Base-by-base conservation (phyloP, 2,329 filamentous ascomycete species). In the Colletotrichum higginsianum region DNA sequence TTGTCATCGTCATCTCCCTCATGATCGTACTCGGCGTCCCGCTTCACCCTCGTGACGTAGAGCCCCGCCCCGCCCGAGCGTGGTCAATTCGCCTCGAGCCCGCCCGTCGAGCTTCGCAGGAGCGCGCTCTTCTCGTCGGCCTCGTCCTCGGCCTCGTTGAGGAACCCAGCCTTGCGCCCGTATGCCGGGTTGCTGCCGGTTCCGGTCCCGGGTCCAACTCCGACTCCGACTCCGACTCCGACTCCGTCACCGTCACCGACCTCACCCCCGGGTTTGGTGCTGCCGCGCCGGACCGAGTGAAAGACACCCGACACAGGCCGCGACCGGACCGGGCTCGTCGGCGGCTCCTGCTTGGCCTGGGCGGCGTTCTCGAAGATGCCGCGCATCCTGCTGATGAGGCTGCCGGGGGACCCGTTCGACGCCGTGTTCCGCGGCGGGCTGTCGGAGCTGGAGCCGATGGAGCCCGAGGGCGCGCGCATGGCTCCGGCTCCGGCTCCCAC, bases 341-440 rank as follows among this genome's bases (percentile, higher is more conserved):
- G 50, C 18, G 67, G 50, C 15, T 63, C 61, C 18, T 60, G 66
- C 49, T 61, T 68, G 21, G 74, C 23, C 38, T 62, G 46, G 42
- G 46, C 56, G 42, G 46, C 56, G 56, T 64, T 68, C 73, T 84
- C 83, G 63, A 84, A 85, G 50, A 85, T 80, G 68, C 75, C 83
- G 26, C 83, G 80, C 79, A 85, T 82, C 42, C 80, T 79, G 62
- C 81, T 78, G 76, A 85, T 84, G 23, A 84, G 74, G 16, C 76
- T 78, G 12, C 76, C 77, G 1, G 78, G 75, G 1, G 77, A 77
- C 1, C 72, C 67, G 5, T 57, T 53, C 2, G 73, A 30, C 3
- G 71, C 71, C 1, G 69, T 46, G 11, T 53, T 67, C 46, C 62
- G 62, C 7, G 35, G 49, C 16, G 62, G 60, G 55, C 64, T 65